These are phyloP conservation scores for Penicillium olsonii DNA, from an alignment of 2,329 filamentous ascomycete genomes.

Conservation along the genomic window DNA sequence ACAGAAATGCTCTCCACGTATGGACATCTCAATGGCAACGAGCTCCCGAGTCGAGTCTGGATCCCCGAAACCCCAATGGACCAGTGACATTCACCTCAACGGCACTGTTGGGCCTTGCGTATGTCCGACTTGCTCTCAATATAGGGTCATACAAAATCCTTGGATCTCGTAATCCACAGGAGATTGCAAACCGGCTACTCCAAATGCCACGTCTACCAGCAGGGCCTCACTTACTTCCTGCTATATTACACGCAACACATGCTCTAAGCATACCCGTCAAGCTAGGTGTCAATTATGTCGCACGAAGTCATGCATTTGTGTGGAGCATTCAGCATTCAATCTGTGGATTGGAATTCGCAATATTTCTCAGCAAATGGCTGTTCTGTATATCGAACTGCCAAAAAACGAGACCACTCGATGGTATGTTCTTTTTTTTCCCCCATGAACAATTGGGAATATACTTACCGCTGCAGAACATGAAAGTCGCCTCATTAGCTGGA, in stretches of 20 bases:
- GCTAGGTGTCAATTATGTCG: conserved; percentile 24
- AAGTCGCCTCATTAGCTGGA: conserved; percentile 15
- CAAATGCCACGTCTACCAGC: conserved; percentile 56
- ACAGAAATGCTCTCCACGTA: conserved; percentile 41
- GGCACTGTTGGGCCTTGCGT: conserved; percentile 59
- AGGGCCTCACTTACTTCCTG: conserved; percentile 58
- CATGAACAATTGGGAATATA: background rate
- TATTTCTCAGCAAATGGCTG: conserved; percentile 28
- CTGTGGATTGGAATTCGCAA: conserved; percentile 27
- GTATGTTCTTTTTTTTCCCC: conserved; percentile 3
- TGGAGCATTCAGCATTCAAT: conserved; percentile 29
- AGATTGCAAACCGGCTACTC: conserved; percentile 39
- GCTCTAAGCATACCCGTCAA: conserved; percentile 59
- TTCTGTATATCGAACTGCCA: conserved; percentile 9
- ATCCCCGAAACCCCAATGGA: conserved; percentile 47
- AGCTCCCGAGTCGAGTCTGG: conserved; percentile 42
- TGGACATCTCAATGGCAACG: conserved; percentile 45
- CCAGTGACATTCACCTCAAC: conserved; percentile 66
- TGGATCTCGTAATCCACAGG: conserved; percentile 61
- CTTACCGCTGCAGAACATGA: conserved; percentile 13
- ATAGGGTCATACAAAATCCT: conserved; percentile 49
- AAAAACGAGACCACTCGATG: conserved; percentile 5
- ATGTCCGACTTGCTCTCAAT: conserved; percentile 49
- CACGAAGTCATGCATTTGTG: conserved; percentile 21
- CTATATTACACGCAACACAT: conserved; percentile 67